These are phyloP conservation scores for Delphinella strobiligena DNA, from an alignment of 2,329 filamentous ascomycete species.

Conservation along the genomic window DNA sequence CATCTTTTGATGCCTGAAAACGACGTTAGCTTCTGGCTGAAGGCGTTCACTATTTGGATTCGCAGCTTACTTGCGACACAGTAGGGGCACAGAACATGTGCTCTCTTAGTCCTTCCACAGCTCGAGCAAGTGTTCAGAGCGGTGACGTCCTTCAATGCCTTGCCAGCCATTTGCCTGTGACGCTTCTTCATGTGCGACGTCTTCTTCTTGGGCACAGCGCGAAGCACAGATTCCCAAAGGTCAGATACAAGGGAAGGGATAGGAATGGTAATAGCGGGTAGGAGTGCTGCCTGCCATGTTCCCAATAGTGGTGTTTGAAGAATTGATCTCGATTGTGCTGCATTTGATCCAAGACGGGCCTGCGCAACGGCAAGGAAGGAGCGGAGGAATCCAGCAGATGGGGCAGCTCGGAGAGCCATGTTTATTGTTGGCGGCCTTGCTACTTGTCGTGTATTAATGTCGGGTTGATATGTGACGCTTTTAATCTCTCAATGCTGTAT, in stretches of 20 bases:
- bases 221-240: slow-evolving; percentile 86
- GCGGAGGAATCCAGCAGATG: slow-evolving; percentile 29
- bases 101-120: slow-evolving; percentile 77
- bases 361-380: slow-evolving; percentile 43
- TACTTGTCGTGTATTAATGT: not conserved
- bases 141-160: slow-evolving; percentile 83
- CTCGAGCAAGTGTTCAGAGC: slow-evolving; percentile 78
- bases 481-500: not conserved
- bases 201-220: slow-evolving; percentile 97
- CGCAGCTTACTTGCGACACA: slow-evolving; percentile 69
- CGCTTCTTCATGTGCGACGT: slow-evolving; percentile 93
- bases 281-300: slow-evolving; percentile 36
- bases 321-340: slow-evolving; percentile 32
- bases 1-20: slow-evolving; percentile 20
- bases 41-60: not conserved
- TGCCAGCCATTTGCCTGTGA: slow-evolving; percentile 87
- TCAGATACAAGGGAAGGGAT: slow-evolving; percentile 62
- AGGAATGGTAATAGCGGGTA: slow-evolving; percentile 48
- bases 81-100: slow-evolving; percentile 76
- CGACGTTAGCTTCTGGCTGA: no score
- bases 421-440: slow-evolving; percentile 3
- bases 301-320: slow-evolving; percentile 26
- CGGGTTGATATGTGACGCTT: not conserved
- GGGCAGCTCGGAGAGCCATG: slow-evolving; percentile 28
- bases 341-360: slow-evolving; percentile 27